These are phyloP conservation scores for Rhinocladiella mackenziei DNA, from an alignment of 2,329 filamentous ascomycete genomes.

Conservation along the genomic window DNA sequence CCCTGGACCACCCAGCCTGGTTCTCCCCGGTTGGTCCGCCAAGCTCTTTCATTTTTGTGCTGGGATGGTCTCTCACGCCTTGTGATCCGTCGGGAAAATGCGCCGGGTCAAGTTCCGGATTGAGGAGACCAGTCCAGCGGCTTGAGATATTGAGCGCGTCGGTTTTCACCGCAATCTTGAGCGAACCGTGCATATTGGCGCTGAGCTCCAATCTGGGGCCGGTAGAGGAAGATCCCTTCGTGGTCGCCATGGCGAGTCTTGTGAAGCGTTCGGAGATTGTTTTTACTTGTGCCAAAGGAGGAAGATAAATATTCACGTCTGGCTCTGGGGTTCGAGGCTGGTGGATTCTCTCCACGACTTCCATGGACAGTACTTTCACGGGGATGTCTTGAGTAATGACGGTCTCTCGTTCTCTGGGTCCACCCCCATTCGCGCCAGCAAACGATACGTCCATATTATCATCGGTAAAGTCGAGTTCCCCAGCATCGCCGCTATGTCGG, in stretches of 20 bases:
- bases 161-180: conserved; percentile 74
- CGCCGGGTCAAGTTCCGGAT: conserved; percentile 78
- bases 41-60: conserved; percentile 66
- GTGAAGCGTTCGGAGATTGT: conserved; percentile 94
- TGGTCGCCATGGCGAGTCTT: conserved; percentile 60
- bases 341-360: conserved; percentile 85
- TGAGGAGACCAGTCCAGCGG: conserved; percentile 78
- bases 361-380: conserved; percentile 80
- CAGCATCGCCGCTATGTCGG: conserved; percentile 23
- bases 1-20: conserved; percentile 80
- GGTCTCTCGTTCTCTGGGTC: conserved; percentile 73
- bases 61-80: conserved; percentile 72
- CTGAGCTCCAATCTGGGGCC: conserved; percentile 67
- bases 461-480: conserved; percentile 30
- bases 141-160: conserved; percentile 82
- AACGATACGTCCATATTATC: conserved; percentile 47
- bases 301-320: conserved; percentile 89
- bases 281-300: conserved; percentile 82
- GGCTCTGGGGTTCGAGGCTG: conserved; percentile 87
- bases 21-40: conserved; percentile 58
- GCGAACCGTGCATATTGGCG: conserved; percentile 89
- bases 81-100: conserved; percentile 65
- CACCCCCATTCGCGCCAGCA: conserved; percentile 43
- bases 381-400: conserved; percentile 93
- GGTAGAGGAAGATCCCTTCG: conserved; percentile 26